These are phyloP conservation scores for Diaporthe destruens DNA, from an alignment of 2,329 filamentous ascomycete species.

Conservation along the genomic window DNA sequence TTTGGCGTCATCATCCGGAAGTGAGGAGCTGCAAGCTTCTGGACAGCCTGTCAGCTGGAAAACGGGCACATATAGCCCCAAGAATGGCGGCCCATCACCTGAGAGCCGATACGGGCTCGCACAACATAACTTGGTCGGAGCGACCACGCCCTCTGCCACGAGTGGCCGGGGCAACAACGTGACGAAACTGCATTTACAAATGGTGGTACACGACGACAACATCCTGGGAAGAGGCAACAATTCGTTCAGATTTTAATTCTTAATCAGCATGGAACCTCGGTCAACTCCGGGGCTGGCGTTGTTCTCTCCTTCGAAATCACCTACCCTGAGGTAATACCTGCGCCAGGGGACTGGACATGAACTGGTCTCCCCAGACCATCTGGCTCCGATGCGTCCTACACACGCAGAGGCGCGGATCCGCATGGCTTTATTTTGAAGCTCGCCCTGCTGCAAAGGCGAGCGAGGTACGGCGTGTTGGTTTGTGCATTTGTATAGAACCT, in stretches of 20 bases:
- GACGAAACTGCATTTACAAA: conserved; percentile 24
- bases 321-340: neutral
- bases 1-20: conserved; percentile 76
- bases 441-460: neutral
- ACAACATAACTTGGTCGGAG: conserved; percentile 30
- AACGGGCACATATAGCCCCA: neutral
- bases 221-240: neutral
- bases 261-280: conserved; percentile 37
- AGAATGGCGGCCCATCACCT: neutral
- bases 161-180: neutral
- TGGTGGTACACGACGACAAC: conserved; percentile 16
- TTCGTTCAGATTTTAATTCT: conserved; percentile 37
- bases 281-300: conserved; percentile 35
- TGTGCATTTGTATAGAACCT: conserved; percentile 30
- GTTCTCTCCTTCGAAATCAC: conserved; percentile 28
- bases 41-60: neutral
- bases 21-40: conserved; percentile 13
- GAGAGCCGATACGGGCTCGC: conserved; percentile 2
- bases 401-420: neutral
- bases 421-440: neutral
- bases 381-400: neutral
- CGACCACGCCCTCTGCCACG: conserved; percentile 9
- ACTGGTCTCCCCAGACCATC: neutral
- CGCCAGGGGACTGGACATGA: conserved; percentile 4
- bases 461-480: conserved; percentile 20